Evolutionary conservation across 345 rosid genomes (phyloP).

Genomic region (Ceriops decandra): DNA sequence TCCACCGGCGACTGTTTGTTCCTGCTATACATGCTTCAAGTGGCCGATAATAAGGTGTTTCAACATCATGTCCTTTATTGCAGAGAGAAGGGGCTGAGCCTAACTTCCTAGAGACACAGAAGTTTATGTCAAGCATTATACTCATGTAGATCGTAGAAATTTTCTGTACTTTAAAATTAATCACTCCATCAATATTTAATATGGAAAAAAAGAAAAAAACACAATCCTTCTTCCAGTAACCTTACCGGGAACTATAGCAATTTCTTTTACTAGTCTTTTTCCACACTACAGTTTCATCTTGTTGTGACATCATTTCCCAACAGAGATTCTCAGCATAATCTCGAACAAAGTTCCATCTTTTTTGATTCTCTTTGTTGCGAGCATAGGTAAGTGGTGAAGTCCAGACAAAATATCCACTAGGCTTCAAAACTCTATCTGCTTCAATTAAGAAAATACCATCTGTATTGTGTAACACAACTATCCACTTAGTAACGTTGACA

Average conservation of each 20-base stretch:
- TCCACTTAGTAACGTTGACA: neutral
- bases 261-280: slow-evolving; percentile 71
- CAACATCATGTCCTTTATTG: slow-evolving; percentile 70
- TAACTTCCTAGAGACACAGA: slow-evolving; percentile 52
- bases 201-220: no score
- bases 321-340: slow-evolving; percentile 76
- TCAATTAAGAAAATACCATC: slow-evolving; percentile 84
- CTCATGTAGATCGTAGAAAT: neutral
- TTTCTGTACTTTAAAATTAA: no score
- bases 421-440: slow-evolving; percentile 85
- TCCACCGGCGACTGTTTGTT: slow-evolving; percentile 78
- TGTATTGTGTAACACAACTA: slow-evolving; percentile 23
- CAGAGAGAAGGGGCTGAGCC: slow-evolving; percentile 77
- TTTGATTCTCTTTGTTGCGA: slow-evolving; percentile 59
- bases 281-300: slow-evolving; percentile 97
- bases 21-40: slow-evolving; percentile 86
- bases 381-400: slow-evolving; percentile 85
- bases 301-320: slow-evolving; percentile 85
- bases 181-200: no score
- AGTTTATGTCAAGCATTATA: slow-evolving; percentile 3
- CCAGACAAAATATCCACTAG: slow-evolving; percentile 99
- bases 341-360: slow-evolving; percentile 68
- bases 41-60: slow-evolving; percentile 85
- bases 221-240: slow-evolving; percentile 7
- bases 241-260: slow-evolving; percentile 79